Conservation (phyloP, 2,329 filamentous ascomycete species). For the Fusarium denticulatum region DNA sequence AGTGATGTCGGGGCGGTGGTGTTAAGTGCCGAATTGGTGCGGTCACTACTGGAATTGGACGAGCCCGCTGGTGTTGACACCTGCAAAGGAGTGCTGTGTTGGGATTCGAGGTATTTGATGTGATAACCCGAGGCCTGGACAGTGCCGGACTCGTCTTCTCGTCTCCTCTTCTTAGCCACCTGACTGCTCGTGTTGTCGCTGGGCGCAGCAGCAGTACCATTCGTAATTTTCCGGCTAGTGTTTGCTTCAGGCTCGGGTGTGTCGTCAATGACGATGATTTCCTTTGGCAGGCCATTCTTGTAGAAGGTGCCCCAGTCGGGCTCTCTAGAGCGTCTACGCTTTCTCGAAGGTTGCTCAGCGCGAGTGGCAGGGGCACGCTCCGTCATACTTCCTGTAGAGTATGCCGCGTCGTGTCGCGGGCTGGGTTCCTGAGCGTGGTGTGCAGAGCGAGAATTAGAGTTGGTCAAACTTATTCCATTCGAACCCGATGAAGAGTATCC, state of each 20-base stretch:
- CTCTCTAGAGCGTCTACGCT: constrained; percentile 67
- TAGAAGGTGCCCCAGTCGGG: constrained; percentile 86
- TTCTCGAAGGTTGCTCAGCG: constrained; percentile 52
- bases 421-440: constrained; percentile 47
- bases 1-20: constrained; percentile 90
- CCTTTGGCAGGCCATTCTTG: constrained; percentile 83
- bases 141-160: constrained; percentile 62
- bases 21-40: constrained; percentile 81
- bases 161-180: constrained; percentile 79
- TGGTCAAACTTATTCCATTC: constrained; percentile 47
- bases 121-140: constrained; percentile 74
- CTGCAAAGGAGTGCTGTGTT: constrained; percentile 76
- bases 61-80: constrained; percentile 73
- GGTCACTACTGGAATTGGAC: constrained; percentile 83
- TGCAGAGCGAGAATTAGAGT: constrained; percentile 43
- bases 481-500: constrained; percentile 46
- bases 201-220: constrained; percentile 47
- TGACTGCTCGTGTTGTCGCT: constrained; percentile 52
- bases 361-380: constrained; percentile 43
- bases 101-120: constrained; percentile 74
- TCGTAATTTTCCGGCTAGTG: constrained; percentile 53
- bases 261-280: constrained; percentile 87
- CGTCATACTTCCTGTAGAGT: constrained; percentile 40
- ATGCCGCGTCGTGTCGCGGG: constrained; percentile 42
- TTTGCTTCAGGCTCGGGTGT: constrained; percentile 67